Evolutionary conservation across 140 eudicot species (phyloP).

Genomic region (Oenanthe javanica): DNA sequence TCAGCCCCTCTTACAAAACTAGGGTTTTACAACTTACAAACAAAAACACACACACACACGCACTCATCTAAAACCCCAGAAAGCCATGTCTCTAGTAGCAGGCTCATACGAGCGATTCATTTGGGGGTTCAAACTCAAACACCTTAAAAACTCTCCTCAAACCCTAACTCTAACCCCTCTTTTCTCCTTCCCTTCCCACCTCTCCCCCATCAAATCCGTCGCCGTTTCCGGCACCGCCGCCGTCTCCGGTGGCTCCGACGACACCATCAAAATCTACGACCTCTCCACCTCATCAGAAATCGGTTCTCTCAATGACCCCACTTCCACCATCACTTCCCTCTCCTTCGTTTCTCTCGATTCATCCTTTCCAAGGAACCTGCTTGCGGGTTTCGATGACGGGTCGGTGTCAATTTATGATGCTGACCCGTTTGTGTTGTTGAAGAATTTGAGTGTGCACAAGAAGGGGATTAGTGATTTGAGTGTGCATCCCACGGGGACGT

Average conservation of each 20-base stretch:
- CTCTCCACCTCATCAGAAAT: conserved; percentile 44
- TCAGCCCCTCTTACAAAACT: too few relatives aligned
- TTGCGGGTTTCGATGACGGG: conserved; percentile 41
- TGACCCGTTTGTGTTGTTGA: conserved; percentile 44
- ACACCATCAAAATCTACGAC: conserved; percentile 51
- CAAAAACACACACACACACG: too few relatives aligned
- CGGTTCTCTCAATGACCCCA: conserved; percentile 33
- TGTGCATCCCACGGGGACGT: conserved; percentile 65
- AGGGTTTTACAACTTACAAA: background rate
- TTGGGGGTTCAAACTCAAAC: conserved; percentile 80
- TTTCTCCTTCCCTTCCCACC: conserved; percentile 83
- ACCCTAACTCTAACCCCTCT: conserved; percentile 54
- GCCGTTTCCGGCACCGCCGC: conserved; percentile 67
- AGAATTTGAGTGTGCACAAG: conserved; percentile 39
- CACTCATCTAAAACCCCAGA: background rate
- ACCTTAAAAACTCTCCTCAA: conserved; percentile 41
- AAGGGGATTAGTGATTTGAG: conserved; percentile 55
- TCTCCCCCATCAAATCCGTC: conserved; percentile 68
- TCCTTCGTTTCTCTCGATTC: conserved; percentile 28
- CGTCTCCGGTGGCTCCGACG: conserved; percentile 48
- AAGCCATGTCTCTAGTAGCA: conserved; percentile 58
- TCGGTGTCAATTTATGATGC: conserved; percentile 41
- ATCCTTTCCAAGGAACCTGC: conserved; percentile 31
- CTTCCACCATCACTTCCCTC: conserved; percentile 37
- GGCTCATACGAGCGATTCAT: conserved; percentile 94